A percentile compares a stretch with the other conserved stretches of the same genome.
Conservation (phyloP, 176 grass and related monocot species). For the Urochloa ruziziensis region DNA sequence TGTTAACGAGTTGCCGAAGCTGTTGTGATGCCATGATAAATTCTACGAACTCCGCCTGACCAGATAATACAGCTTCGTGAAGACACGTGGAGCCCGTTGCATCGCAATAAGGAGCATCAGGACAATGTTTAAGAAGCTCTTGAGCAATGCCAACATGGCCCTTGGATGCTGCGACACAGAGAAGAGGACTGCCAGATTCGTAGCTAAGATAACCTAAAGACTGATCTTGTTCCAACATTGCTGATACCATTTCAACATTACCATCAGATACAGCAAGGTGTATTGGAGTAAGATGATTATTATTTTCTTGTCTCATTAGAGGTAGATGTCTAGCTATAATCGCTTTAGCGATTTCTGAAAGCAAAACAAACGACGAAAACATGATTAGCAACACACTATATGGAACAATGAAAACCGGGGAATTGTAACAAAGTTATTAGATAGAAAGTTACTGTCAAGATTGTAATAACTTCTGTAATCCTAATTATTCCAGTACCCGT, state of each 20-base stretch:
- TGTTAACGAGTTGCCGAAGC: not conserved
- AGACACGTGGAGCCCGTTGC: not conserved
- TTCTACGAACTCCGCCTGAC: not conserved
- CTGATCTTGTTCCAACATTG: not conserved
- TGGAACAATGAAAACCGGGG: no score
- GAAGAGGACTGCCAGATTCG: not conserved
- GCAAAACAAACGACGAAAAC: not conserved
- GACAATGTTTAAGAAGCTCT: constrained; percentile 25
- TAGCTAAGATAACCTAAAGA: not conserved
- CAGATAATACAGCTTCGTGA: not conserved
- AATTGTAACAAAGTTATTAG: no score
- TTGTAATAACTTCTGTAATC: no score
- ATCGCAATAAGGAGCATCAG: not conserved
- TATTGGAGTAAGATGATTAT: not conserved
- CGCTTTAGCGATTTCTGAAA: not conserved
- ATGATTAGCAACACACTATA: no score
- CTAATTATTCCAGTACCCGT: no score
- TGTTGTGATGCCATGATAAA: not conserved
- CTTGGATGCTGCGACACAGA: not conserved
- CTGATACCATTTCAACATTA: not conserved
- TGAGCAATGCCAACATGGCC: not conserved
- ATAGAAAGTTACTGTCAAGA: no score
- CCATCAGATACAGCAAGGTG: not conserved
- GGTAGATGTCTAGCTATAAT: not conserved
- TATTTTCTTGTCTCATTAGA: not conserved